Conservation (phyloP, 2,329 filamentous ascomycete species). For the Cyphellophora europaea region DNA sequence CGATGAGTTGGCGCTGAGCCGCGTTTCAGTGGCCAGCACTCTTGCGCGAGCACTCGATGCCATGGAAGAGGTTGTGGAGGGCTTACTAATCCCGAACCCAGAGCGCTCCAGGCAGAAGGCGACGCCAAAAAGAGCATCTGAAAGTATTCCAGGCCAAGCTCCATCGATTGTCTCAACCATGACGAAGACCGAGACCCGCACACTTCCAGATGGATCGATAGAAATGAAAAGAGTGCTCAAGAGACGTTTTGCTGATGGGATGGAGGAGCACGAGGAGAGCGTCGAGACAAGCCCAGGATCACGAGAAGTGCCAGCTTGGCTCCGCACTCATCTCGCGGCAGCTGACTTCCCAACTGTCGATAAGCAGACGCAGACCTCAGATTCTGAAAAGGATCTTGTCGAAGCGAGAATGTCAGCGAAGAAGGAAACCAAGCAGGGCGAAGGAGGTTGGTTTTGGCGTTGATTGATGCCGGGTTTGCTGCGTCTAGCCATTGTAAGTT, state of each 20-base stretch:
- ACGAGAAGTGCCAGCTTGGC: conserved; percentile 1
- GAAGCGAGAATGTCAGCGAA: conserved; percentile 1
- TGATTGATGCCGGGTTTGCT: conserved; percentile 1
- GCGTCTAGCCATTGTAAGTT: not conserved
- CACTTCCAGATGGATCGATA: conserved; percentile 47
- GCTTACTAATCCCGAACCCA: too few species aligned
- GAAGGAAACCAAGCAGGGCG: conserved; percentile 2
- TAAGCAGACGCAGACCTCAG: conserved; percentile 7
- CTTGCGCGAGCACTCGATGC: too few species aligned
- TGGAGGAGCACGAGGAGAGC: conserved; percentile 49
- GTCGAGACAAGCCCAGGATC: conserved; percentile 3
- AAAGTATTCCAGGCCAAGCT: not conserved
- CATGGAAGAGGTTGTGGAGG: too few species aligned
- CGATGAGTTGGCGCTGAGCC: too few species aligned
- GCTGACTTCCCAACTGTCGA: not conserved
- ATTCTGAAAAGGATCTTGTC: not conserved
- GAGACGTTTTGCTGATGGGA: conserved; percentile 50
- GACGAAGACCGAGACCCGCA: conserved; percentile 47
- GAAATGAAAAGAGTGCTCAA: conserved; percentile 49
- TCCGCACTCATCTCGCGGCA: not conserved
- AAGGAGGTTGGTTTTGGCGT: conserved; percentile 14
- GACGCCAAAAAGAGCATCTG: not conserved
- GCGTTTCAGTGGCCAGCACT: too few species aligned
- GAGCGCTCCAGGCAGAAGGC: not conserved
- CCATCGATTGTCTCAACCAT: conserved; percentile 44